Evolutionary conservation across 257 asterid species (phyloP).

Genomic region (Thymus quinquecostatus): DNA sequence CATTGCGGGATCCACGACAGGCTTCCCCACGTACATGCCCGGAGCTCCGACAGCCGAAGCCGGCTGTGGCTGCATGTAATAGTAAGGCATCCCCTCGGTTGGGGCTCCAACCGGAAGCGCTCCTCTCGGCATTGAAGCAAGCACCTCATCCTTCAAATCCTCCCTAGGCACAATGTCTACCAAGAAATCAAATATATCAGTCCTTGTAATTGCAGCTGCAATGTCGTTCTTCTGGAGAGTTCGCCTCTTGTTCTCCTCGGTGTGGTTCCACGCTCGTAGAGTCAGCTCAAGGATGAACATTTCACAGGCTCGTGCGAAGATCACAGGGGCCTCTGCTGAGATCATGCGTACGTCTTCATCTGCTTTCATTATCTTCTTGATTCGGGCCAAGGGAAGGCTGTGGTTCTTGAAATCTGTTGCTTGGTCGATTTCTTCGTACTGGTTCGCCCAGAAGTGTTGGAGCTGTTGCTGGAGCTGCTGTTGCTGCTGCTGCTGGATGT

Average conservation of each 20-base stretch:
- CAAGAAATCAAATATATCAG: slow-evolving; percentile 92
- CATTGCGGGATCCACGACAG: slow-evolving; percentile 66
- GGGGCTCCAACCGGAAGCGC: slow-evolving; percentile 80
- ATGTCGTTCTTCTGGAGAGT: slow-evolving; percentile 95
- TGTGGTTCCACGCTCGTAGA: slow-evolving; percentile 89
- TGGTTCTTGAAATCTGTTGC: slow-evolving; percentile 90
- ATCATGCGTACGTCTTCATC: slow-evolving; percentile 96
- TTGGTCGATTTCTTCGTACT: slow-evolving; percentile 77
- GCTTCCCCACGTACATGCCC: slow-evolving; percentile 83
- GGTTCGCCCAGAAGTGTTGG: slow-evolving; percentile 80
- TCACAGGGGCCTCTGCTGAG: slow-evolving; percentile 95
- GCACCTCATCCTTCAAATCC: slow-evolving; percentile 92
- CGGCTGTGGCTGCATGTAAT: slow-evolving; percentile 74
- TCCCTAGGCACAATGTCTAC: slow-evolving; percentile 97
- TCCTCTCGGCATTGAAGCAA: slow-evolving; percentile 91
- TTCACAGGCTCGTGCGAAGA: slow-evolving; percentile 95
- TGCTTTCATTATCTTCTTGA: slow-evolving; percentile 96
- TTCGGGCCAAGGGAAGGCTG: slow-evolving; percentile 92
- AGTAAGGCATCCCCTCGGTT: slow-evolving; percentile 84
- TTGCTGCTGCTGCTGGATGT: slow-evolving; percentile 92
- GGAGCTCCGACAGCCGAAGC: slow-evolving; percentile 69
- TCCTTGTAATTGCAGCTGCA: slow-evolving; percentile 97
- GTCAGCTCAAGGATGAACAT: slow-evolving; percentile 98
- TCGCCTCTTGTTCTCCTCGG: slow-evolving; percentile 97
- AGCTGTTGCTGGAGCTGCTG: slow-evolving; percentile 91